Evolutionary conservation across 495 filamentous ascomycete genomes (phyloP), one percentile per base, ranked within the genome.

Genomic region (Daldinia vernicosa): DNA sequence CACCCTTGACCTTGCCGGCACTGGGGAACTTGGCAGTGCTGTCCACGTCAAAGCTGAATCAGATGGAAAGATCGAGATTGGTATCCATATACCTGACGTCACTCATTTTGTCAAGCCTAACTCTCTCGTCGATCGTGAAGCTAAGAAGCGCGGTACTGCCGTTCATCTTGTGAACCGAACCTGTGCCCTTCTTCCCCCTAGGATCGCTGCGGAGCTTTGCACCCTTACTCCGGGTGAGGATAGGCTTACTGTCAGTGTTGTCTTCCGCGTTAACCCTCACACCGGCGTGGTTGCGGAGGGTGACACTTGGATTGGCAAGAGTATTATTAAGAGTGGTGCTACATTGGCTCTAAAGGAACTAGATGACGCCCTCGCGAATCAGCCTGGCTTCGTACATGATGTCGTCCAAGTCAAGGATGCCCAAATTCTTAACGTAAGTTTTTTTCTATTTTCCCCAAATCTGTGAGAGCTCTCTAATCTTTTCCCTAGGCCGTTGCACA

Each of bases 61-160:
- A 2, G 91, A 97, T 80, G 93, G 91, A 62, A 90, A 91, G 81
- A 89, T 97, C 60, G 95, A 99, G 78, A 90, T 99, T 70, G 96
- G 95, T 81, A 87, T 98, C 60, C 95, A 99, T 83, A 93, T 99
- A 73, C 89, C 94, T 28, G 95, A 99, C 81, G 93, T 97, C 67
- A 92, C 95, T 50, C 93, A 98, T 79, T 99, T 99, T 67, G 92
- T 99, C 77, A 98, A 98, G 83, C 84, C 89, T 37, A 97, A 96
- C 84, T 97, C 95, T 22, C 86, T 99, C 55, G 95, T 98, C 33
- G 95, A 99, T 76, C 91, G 95, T 47, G 95, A 99, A 82, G 95
- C 95, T 1, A 97, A 96, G 88, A 99, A 99, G 84, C 91, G 95
- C 32, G 96, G 95, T 63, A 98, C 95, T 57, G 94, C 92, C 37